Percentiles rank a stretch among this genome's conserved stretches.
phyloP scores from a whole-genome alignment of 139 green algal species.

The Chlorella sp. region DNA sequence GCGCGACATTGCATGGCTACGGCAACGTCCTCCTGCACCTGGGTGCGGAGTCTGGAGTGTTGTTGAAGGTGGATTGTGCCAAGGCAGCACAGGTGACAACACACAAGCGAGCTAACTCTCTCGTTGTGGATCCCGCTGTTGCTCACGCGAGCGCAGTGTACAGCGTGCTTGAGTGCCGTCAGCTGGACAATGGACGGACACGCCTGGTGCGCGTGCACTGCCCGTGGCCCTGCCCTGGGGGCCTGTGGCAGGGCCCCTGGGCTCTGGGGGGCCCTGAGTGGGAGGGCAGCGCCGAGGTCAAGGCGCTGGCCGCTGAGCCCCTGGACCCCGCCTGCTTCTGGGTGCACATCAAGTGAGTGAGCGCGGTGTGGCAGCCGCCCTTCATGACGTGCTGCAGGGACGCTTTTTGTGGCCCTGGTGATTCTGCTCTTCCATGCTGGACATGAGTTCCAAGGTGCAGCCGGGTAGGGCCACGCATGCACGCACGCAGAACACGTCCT shows the following conservation, averaged over 20 bases:
- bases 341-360: not conserved
- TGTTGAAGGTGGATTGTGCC: not conserved
- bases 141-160: conserved; percentile 16
- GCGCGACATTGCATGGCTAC: not conserved
- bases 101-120: too few species aligned
- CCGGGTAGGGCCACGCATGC: too few species aligned
- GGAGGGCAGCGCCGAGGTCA: not conserved
- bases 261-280: conserved; percentile 1
- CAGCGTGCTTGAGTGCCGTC: conserved; percentile 13
- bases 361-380: not conserved
- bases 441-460: too few species aligned
- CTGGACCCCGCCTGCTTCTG: not conserved
- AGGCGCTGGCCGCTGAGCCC: not conserved
- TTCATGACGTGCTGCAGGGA: too few species aligned
- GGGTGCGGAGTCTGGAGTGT: not conserved
- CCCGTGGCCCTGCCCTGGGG: conserved; percentile 25
- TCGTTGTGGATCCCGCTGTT: too few species aligned
- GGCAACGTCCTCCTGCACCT: not conserved
- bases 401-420: too few species aligned
- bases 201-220: conserved; percentile 40
- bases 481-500: too few species aligned
- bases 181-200: not conserved
- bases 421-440: too few species aligned
- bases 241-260: conserved; percentile 34
- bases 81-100: too few species aligned